phyloP scores from a whole-genome alignment of 192 early-diverging fungal genomes.

The Coemansia sp. region DNA sequence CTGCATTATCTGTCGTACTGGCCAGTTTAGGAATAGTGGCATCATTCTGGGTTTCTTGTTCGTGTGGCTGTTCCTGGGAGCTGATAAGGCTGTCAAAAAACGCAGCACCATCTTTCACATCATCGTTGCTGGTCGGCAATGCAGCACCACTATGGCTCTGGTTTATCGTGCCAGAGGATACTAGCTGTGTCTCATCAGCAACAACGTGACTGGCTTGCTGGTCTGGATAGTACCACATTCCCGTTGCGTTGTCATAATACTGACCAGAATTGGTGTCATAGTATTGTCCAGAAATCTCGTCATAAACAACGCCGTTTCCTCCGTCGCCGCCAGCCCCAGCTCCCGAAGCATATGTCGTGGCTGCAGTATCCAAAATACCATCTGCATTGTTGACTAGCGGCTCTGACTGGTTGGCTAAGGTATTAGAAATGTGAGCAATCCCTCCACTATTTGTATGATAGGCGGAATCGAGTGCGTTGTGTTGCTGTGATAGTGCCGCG shows the following conservation, averaged over 20 bases:
- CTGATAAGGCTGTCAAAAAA: constrained; percentile 42
- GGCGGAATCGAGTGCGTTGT: background rate
- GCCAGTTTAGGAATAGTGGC: no score
- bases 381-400: background rate
- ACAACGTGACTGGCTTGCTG: background rate
- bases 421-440: background rate
- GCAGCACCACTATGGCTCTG: background rate
- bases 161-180: background rate
- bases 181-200: background rate
- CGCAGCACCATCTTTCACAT: constrained; percentile 24
- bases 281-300: constrained; percentile 38
- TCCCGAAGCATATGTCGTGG: background rate
- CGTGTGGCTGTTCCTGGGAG: constrained; percentile 1
- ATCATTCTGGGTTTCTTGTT: background rate
- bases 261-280: constrained; percentile 49
- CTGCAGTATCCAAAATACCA: background rate
- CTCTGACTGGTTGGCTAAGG: background rate
- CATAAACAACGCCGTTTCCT: constrained; percentile 31
- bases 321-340: background rate
- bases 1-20: background rate
- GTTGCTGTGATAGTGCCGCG: background rate
- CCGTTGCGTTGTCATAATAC: constrained; percentile 44
- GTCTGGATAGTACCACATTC: constrained; percentile 47
- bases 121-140: background rate
- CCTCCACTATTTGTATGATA: background rate